phyloP scores from a whole-genome alignment of 257 asterid genomes.

The Solanum phureja region DNA sequence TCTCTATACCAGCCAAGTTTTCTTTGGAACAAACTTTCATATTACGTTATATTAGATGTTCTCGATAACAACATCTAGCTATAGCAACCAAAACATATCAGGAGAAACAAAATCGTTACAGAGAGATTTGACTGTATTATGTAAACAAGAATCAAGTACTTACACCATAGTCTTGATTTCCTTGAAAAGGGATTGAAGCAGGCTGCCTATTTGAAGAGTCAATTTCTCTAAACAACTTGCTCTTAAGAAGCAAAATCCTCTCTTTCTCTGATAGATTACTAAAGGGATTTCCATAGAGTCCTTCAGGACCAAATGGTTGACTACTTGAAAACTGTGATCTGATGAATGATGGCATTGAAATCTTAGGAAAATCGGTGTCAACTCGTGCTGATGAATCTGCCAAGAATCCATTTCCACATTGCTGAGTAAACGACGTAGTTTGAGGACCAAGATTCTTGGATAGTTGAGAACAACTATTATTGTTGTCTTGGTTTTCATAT shows the following conservation, averaged over 20 bases:
- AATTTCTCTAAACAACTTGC: slow-evolving; percentile 46
- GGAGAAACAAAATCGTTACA: background rate
- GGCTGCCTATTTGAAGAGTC: slow-evolving; percentile 4
- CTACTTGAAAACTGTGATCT: slow-evolving; percentile 7
- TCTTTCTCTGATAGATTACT: slow-evolving; percentile 44
- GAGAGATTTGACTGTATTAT: background rate
- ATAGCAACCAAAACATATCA: background rate
- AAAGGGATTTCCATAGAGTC: slow-evolving; percentile 26
- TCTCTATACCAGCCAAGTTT: background rate
- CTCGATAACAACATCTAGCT: background rate
- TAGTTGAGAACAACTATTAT: slow-evolving; percentile 1
- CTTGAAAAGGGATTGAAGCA: slow-evolving; percentile 11
- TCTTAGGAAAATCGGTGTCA: slow-evolving; percentile 10
- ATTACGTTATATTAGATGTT: background rate
- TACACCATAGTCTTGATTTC: slow-evolving; percentile 38
- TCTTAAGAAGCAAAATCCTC: slow-evolving; percentile 37
- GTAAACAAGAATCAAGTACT: slow-evolving; percentile 8
- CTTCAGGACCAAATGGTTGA: slow-evolving; percentile 6
- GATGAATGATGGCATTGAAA: background rate
- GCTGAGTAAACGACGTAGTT: slow-evolving; percentile 4
- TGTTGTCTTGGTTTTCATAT: slow-evolving; percentile 16
- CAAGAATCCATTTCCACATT: slow-evolving; percentile 19
- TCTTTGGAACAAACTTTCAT: background rate
- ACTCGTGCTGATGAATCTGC: slow-evolving; percentile 11
- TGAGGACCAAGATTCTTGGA: slow-evolving; percentile 21